These are phyloP conservation scores for Zygosaccharomyces kombuchaensis DNA, from an alignment of 805 yeast genomes.

Conservation along the genomic window DNA sequence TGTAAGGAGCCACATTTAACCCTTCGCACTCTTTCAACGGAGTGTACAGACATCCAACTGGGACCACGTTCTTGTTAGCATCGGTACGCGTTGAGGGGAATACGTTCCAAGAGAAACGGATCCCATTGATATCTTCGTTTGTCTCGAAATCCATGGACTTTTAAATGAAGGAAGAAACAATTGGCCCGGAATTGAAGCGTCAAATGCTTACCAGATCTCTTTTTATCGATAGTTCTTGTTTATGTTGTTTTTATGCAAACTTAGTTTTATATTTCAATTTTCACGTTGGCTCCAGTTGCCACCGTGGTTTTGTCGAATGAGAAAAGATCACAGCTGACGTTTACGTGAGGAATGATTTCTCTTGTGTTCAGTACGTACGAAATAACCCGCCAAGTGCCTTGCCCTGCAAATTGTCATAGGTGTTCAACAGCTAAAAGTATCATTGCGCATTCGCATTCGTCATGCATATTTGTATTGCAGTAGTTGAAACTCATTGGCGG, in stretches of 20 bases:
- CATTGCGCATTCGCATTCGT: too few species aligned
- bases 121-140: slow-evolving; percentile 68
- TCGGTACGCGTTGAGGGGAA: slow-evolving; percentile 87
- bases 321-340: background rate
- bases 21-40: slow-evolving; percentile 80
- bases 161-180: background rate
- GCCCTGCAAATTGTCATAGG: too few species aligned
- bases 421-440: too few species aligned
- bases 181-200: slow-evolving; percentile 2
- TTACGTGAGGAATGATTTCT: background rate
- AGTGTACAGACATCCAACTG: slow-evolving; percentile 92
- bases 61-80: slow-evolving; percentile 87
- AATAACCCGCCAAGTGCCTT: background rate
- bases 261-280: slow-evolving; percentile 1
- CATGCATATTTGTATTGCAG: too few species aligned
- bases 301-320: slow-evolving; percentile 3
- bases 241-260: background rate
- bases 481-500: too few species aligned
- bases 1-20: slow-evolving; percentile 73
- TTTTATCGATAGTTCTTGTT: background rate
- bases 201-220: slow-evolving; percentile 3
- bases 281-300: slow-evolving; percentile 2
- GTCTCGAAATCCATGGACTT: slow-evolving; percentile 46
- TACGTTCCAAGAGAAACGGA: slow-evolving; percentile 75
- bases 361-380: background rate